Base-by-base conservation (phyloP, 2,329 filamentous ascomycete genomes). In the Cadophora gregata region DNA sequence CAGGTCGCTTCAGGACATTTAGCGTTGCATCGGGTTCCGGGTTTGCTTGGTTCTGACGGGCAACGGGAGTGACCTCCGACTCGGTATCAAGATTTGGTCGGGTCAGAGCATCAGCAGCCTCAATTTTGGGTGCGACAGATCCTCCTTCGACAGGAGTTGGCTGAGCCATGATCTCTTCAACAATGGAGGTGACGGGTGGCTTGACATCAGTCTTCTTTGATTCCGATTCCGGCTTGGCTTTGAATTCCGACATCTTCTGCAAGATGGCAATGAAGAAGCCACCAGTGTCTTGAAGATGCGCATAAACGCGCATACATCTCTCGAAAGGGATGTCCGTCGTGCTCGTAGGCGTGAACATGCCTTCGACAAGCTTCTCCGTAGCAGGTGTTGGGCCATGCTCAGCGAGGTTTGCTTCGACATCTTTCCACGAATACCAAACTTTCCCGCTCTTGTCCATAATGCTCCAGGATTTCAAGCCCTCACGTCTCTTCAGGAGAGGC, bases 231-330 rank as follows among this genome's bases (percentile, higher is more conserved):
- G 89, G 89, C 78, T 86, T 91, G 9, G 89, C 90, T 77, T 86
- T 91, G 78, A 97, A 93, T 71, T 97, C 96, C 29, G 88, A 86
- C 77, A 90, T 90, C 85, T 99, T 99, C 82, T 97, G 92, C 21
- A 99, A 81, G 0, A 97, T 94, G 0, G 93, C 91, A 77, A 99
- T 97, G 82, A 99, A 99, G 84, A 99, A 99, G 25, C 91, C 95
- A 64, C 96, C 96, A 3, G 96, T 99, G 75, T 99, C 93, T 80
- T 99, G 96, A 76, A 93, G 86, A 79, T 99, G 96, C 38, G 94
- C 92, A 78, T 98, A 99, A 7, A 99, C 89, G 69, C 96, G 88
- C 85, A 98, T 94, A 80, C 95, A 97, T 67, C 91, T 88, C 75
- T 97, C 92, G 21, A 98, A 85, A 19, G 93, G 93, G 27, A 97